A percentile compares a stretch with the other conserved stretches of the same genome.
Evolutionary conservation across 352 stramenopile species (phyloP).

Genomic region (Phytophthora citricola): DNA sequence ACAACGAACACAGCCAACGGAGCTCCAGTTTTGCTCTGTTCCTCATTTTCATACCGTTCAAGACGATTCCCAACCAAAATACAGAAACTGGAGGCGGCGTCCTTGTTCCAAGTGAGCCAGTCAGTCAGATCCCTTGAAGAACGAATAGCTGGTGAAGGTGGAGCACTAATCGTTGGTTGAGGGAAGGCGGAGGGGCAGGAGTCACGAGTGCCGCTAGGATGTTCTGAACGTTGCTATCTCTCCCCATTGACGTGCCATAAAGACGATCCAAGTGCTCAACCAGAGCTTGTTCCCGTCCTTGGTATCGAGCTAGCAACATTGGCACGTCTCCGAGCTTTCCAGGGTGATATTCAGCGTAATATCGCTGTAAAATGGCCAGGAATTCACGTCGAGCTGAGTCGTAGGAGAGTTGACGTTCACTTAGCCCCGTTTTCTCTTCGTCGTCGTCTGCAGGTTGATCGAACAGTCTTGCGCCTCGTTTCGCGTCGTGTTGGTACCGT

Average conservation of each 20-base stretch:
- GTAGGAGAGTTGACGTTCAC: conserved; percentile 18
- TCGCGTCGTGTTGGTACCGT: conserved; percentile 15
- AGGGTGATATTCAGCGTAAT: conserved; percentile 68
- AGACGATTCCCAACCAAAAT: conserved; percentile 64
- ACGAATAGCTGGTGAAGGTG: conserved; percentile 39
- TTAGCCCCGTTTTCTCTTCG: conserved; percentile 4
- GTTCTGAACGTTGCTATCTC: conserved; percentile 37
- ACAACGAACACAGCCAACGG: conserved; percentile 49
- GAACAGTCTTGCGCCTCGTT: conserved; percentile 29
- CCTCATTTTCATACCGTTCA: conserved; percentile 51
- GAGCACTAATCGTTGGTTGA: conserved; percentile 12
- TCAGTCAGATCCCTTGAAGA: conserved; percentile 20
- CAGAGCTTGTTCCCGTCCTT: conserved; percentile 55
- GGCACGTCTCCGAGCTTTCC: conserved; percentile 65
- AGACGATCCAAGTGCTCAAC: conserved; percentile 74
- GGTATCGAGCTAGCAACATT: conserved; percentile 61
- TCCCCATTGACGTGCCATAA: conserved; percentile 55
- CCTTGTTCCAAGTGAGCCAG: conserved; percentile 51
- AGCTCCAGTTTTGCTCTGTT: conserved; percentile 45
- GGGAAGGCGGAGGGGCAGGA: neutral
- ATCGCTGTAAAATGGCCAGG: conserved; percentile 48
- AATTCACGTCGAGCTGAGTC: conserved; percentile 30
- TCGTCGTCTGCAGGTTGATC: conserved; percentile 25
- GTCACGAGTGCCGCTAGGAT: conserved; percentile 38
- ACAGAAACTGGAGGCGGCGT: conserved; percentile 41